Evolutionary conservation across 257 asterid genomes (phyloP), one percentile per base, ranked within the genome.

Genomic region (Capsicum pubescens): DNA sequence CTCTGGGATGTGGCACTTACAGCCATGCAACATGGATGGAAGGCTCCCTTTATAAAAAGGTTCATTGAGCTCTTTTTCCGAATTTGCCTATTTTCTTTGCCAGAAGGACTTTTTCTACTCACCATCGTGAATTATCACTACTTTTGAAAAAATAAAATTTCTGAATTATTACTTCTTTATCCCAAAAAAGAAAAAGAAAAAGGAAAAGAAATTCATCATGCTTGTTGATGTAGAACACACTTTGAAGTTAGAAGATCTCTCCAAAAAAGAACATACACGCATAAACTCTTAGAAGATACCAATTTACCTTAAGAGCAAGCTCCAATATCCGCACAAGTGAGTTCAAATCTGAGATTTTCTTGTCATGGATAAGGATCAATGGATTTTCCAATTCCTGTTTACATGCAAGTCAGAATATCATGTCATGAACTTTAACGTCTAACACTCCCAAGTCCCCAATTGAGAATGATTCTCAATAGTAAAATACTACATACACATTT

Each of bases 311-410:
- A 42, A 95, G 85, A 82, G 95, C 92, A 89, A 91, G 85, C 91
- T 95, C 99, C 88, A 95, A 84, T 68, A 93, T 84, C 87, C 90
- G 91, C 84, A 91, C 94, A 84, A 93, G 95, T 2, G 89, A 90
- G 60, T 82, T 87, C 88, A 93, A 88, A 86, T 94, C 96, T 58
- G 97, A 92, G 86, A 95, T 95, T 86, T 95, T 95, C 94, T 95
- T 95, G 88, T 95, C 99, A 59, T 95, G 97, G 85, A 95, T 93
- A 60, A 95, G 89, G 84, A 95, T 95, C 87, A 95, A 71, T 48
- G 99, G 98, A 88, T 95, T 95, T 85, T 93, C 99, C 85, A 95
- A 90, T 88, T 95, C 99, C 99, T 95, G 97, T 81, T 82, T 82
- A 88, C 87, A 85, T 85, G 14, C 68, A 84, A 84, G 46, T 50